Percentiles rank a stretch among this genome's conserved stretches.
Conservation (phyloP, 371 early-diverging fungal species). For the Mucor mucedo region DNA sequence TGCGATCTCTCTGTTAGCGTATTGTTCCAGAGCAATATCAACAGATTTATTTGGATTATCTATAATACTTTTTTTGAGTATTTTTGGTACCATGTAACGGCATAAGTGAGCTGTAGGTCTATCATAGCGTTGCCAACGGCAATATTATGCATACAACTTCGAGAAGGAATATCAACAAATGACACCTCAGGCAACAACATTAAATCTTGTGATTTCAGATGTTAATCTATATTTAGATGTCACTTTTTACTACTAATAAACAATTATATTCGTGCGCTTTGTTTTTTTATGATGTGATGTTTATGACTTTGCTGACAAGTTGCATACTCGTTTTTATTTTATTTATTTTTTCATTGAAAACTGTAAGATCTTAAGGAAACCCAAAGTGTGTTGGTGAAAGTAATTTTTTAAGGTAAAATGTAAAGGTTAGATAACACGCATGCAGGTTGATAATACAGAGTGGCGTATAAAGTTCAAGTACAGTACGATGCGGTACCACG, state of each 20-base stretch:
- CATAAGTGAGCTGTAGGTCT: too few relatives aligned
- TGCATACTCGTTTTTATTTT: slow-evolving; percentile 1
- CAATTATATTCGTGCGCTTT: neutral
- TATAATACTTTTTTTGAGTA: too few relatives aligned
- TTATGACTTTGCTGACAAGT: neutral
- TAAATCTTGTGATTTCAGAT: neutral
- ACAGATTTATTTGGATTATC: too few relatives aligned
- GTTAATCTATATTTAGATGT: slow-evolving; percentile 1
- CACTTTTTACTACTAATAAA: neutral
- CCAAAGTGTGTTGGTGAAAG: neutral
- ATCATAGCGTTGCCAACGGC: too few relatives aligned
- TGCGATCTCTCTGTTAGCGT: too few relatives aligned
- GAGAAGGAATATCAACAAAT: neutral
- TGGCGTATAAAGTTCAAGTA: neutral
- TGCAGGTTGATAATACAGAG: neutral
- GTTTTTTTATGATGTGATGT: neutral
- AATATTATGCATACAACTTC: too few relatives aligned
- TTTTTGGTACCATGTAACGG: too few relatives aligned
- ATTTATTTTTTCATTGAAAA: neutral
- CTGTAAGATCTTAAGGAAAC: too few relatives aligned
- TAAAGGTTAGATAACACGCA: neutral
- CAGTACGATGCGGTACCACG: neutral
- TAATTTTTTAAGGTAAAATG: neutral
- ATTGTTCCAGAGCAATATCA: too few relatives aligned
- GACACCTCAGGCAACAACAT: neutral